Conservation (phyloP, 768 basidiomycete genomes). For the Termitomyces sp. region DNA sequence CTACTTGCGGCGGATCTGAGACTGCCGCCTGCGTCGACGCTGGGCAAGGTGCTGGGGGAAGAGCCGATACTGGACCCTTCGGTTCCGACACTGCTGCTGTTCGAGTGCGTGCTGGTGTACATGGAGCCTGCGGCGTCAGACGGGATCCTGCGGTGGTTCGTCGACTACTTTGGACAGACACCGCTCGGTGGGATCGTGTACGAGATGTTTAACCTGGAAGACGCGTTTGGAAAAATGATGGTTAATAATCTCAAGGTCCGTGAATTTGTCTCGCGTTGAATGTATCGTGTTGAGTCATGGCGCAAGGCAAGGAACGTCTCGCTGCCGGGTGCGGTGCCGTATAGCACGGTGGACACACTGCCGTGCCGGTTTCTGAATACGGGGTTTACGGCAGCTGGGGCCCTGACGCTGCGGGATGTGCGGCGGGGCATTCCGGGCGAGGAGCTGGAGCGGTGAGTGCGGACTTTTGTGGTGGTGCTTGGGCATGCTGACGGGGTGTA, state of each 20-base stretch:
- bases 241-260: constrained; percentile 77
- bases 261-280: background rate
- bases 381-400: constrained; percentile 54
- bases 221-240: constrained; percentile 94
- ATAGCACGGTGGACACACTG: constrained; percentile 55
- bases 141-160: constrained; percentile 72
- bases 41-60: constrained; percentile 31
- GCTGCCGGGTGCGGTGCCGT: constrained; percentile 72
- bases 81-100: constrained; percentile 80
- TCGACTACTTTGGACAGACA: constrained; percentile 43
- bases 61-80: constrained; percentile 60
- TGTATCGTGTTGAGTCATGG: background rate
- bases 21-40: constrained; percentile 43
- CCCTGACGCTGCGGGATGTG: constrained; percentile 70
- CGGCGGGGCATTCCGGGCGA: constrained; percentile 43
- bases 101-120: constrained; percentile 94
- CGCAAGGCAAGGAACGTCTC: constrained; percentile 72
- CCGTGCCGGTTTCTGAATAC: constrained; percentile 55
- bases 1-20: constrained; percentile 82
- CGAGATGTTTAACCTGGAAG: constrained; percentile 90
- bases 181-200: constrained; percentile 69
- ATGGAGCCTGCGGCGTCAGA: constrained; percentile 63
- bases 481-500: background rate
- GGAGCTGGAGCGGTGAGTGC: background rate
- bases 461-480: background rate